These are phyloP conservation scores for Solanum ossicruentum DNA, from an alignment of 257 asterid genomes.

Conservation along the genomic window DNA sequence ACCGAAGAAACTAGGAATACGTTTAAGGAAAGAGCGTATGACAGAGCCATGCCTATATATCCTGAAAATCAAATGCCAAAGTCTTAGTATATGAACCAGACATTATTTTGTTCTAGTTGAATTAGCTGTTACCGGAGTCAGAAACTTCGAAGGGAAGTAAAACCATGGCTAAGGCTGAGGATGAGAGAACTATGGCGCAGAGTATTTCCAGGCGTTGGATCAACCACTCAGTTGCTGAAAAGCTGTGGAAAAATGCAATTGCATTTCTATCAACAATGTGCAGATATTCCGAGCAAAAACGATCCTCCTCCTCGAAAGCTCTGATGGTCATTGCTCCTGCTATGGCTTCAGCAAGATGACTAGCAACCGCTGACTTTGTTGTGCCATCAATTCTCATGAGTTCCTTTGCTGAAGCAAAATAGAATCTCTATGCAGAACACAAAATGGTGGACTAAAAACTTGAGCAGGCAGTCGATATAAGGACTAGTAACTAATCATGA, in stretches of 20 bases:
- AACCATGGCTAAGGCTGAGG: conserved; percentile 22
- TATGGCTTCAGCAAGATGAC: conserved; percentile 24
- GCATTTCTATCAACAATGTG: conserved; percentile 17
- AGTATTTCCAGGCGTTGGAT: conserved; percentile 21
- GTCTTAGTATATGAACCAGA: background rate
- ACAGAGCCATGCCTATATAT: conserved; percentile 27
- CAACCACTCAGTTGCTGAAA: conserved; percentile 31
- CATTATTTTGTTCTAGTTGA: background rate
- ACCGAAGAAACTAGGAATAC: conserved; percentile 5
- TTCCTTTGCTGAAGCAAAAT: conserved; percentile 21
- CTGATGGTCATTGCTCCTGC: conserved; percentile 27
- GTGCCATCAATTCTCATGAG: conserved; percentile 28
- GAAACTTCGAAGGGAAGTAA: conserved; percentile 11
- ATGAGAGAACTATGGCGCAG: conserved; percentile 20
- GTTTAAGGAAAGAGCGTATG: conserved; percentile 25
- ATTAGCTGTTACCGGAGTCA: conserved; percentile 11
- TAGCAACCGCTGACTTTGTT: conserved; percentile 19
- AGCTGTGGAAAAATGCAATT: conserved; percentile 15
- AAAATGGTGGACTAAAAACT: background rate
- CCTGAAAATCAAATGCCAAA: conserved; percentile 5
- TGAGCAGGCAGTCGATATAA: background rate
- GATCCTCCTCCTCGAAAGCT: conserved; percentile 25
- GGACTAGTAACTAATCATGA: background rate
- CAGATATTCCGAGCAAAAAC: conserved; percentile 10
- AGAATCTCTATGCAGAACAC: conserved; percentile 8